Base-by-base conservation (phyloP, 495 filamentous ascomycete species). In the Mytilinidion resinicola region DNA sequence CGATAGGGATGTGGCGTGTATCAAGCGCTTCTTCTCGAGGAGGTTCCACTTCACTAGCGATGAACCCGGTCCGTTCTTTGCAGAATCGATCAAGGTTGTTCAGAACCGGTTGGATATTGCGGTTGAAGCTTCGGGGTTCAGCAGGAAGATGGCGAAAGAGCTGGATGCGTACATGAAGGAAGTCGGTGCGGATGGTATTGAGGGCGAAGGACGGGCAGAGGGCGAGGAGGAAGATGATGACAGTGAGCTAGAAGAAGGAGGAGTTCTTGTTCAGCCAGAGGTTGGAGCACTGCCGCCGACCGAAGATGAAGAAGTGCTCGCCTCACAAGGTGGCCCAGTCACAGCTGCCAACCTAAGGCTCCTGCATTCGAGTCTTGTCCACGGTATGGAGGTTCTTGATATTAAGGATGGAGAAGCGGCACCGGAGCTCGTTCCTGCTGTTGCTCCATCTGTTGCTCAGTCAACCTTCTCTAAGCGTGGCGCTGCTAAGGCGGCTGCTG, bases 61-160 rank as follows among this genome's bases (percentile, higher is more conserved):
- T 36, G 81, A 85, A 57, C 84, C 84, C 0, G 95, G 95, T 0
- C 95, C 95, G 1, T 88, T 85, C 65, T 96, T 90, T 69, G 75
- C 71, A 4, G 89, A 96, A 54, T 89, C 90, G 15, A 87, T 83
- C 71, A 92, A 89, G 70, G 77, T 78, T n/a, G 73, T 90, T 19
- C 77, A 78, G 0, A 82, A 78, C 41, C 17, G 63, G 38, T 41
- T 68, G 21, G 48, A 53, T 41, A 30, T 53, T 30, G 36, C 11
- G 39, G 46, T 21, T 21, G 88, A 95, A 68, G 95, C 95, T 0
- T 92, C 89, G 0, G 95, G 95, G 0, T 96, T 96, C 71, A 95
- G 90, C 14, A 91, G 84, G 74, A 97, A 96, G 78, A 93, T 93
- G 82, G 87, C 87, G 14, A 93, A 90, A 66, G 93, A 97, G 58